Percentiles rank a stretch among this genome's conserved stretches.
These are phyloP conservation scores for Coffea humblotiana DNA, from an alignment of 305 asterid species.

Conservation along the genomic window DNA sequence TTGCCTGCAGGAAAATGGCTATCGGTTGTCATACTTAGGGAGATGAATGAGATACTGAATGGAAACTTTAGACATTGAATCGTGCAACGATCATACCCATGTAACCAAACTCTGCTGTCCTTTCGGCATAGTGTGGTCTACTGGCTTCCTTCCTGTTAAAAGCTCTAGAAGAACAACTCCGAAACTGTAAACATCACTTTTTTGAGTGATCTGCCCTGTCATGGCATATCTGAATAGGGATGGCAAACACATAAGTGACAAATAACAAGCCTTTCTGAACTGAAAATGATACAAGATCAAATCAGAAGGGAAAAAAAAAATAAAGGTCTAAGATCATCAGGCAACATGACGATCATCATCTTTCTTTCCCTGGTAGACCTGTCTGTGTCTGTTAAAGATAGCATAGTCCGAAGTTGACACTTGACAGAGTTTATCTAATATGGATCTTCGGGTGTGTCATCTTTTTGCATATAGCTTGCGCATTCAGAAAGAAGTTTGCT, in stretches of 20 bases:
- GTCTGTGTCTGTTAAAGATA: neutral
- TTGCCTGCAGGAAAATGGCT: conserved; percentile 50
- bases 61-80: neutral
- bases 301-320: neutral
- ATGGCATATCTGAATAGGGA: conserved; percentile 60
- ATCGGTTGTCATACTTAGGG: conserved; percentile 4
- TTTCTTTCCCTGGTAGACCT: neutral
- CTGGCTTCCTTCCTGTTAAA: conserved; percentile 84
- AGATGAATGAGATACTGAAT: neutral
- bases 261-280: neutral
- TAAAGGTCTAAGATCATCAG: neutral
- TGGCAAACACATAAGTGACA: neutral
- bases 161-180: conserved; percentile 84
- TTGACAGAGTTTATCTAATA: neutral
- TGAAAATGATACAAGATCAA: neutral
- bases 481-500: neutral
- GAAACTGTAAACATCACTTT: conserved; percentile 84
- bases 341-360: neutral
- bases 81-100: conserved; percentile 47
- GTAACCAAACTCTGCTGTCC: conserved; percentile 91
- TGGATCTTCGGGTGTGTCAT: neutral
- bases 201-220: conserved; percentile 91
- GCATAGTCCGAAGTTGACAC: neutral
- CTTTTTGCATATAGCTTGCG: neutral
- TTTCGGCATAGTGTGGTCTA: conserved; percentile 93